phyloP scores from a whole-genome alignment of 2,329 filamentous ascomycete genomes.

The Stagonosporopsis rhizophila region DNA sequence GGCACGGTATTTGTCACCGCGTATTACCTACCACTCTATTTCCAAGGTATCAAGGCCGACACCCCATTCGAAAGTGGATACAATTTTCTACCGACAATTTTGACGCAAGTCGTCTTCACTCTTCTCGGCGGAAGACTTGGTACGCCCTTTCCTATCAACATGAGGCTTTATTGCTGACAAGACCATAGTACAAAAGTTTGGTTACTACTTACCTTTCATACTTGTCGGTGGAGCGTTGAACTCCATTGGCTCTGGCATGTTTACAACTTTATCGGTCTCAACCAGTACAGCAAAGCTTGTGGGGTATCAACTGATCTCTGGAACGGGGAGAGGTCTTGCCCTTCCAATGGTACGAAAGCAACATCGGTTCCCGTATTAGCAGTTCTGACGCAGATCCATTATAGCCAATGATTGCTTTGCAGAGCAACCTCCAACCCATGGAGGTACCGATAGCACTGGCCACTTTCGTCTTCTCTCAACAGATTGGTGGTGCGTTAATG shows the following conservation, averaged over 20 bases:
- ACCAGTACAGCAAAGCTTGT: conserved; percentile 32
- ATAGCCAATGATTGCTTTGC: conserved; percentile 9
- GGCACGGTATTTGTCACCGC: conserved; percentile 65
- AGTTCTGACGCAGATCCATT: neutral
- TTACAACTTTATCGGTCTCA: conserved; percentile 38
- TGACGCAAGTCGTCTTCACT: conserved; percentile 45
- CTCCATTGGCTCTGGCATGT: too few species aligned
- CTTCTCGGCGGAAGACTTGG: conserved; percentile 50
- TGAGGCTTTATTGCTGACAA: too few species aligned
- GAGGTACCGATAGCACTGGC: conserved; percentile 4
- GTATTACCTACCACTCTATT: conserved; percentile 75
- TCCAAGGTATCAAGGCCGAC: conserved; percentile 68
- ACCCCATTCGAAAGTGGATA: conserved; percentile 40
- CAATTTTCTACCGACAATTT: conserved; percentile 23
- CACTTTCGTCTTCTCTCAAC: conserved; percentile 9
- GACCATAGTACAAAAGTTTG: too few species aligned
- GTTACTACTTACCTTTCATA: too few species aligned
- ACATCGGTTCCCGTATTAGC: conserved; percentile 55
- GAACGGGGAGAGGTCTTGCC: conserved; percentile 53
- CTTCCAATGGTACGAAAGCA: conserved; percentile 64
- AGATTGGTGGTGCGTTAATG: conserved; percentile 6
- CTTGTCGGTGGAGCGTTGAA: too few species aligned
- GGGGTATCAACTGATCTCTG: conserved; percentile 32
- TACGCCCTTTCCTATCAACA: conserved; percentile 38
- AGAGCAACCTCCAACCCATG: neutral